Conservation (phyloP, 2,329 filamentous ascomycete species). For the Neofusicoccum umdonicola region DNA sequence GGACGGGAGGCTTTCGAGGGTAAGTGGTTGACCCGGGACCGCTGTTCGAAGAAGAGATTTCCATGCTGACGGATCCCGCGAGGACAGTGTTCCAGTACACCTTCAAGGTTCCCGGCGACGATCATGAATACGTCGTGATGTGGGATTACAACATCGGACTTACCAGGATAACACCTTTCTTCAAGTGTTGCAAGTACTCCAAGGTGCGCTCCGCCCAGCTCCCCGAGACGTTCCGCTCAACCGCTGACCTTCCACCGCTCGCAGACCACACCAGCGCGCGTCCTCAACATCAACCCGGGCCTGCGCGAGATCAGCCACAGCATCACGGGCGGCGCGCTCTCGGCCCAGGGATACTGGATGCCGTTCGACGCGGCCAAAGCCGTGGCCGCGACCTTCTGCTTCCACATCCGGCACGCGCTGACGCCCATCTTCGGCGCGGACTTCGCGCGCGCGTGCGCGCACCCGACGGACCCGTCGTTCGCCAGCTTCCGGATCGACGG, state of each 20-base stretch:
- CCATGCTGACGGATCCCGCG: too few species aligned
- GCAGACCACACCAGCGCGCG: conserved; percentile 85
- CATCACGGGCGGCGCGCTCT: conserved; percentile 88
- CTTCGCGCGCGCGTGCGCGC: conserved; percentile 72
- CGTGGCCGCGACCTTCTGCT: conserved; percentile 86
- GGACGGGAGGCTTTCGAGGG: conserved; percentile 86
- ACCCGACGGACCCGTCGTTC: conserved; percentile 61
- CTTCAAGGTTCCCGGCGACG: conserved; percentile 68
- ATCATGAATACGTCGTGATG: conserved; percentile 72
- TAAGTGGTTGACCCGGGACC: conserved; percentile 39
- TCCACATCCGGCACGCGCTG: conserved; percentile 75
- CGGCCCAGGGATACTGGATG: conserved; percentile 98
- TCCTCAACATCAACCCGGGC: conserved; percentile 66
- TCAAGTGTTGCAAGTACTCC: conserved; percentile 82
- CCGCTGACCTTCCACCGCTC: conserved; percentile 20
- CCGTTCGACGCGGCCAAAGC: conserved; percentile 83
- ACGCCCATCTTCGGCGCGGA: conserved; percentile 85
- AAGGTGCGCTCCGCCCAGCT: conserved; percentile 61
- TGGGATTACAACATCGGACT: conserved; percentile 98
- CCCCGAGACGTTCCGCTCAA: background rate
- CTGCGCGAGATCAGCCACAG: conserved; percentile 88
- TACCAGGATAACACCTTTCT: conserved; percentile 90
- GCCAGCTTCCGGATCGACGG: conserved; percentile 46
- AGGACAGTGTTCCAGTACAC: conserved; percentile 75
- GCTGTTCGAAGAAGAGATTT: too few species aligned